Base-by-base conservation (phyloP, 345 rosid species). In the Rhodomyrtus tomentosa region DNA sequence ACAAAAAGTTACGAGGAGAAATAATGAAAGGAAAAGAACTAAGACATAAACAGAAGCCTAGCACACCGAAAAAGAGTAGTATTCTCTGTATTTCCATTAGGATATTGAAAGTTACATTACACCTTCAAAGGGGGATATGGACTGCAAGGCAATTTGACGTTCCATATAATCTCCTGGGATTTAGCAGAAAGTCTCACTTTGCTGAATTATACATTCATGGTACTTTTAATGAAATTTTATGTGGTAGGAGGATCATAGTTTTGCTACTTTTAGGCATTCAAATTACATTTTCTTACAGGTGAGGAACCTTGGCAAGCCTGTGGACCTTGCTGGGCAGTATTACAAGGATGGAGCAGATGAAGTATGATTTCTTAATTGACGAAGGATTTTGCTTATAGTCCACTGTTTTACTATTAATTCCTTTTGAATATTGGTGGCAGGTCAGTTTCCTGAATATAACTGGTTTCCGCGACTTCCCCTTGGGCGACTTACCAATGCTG, bases 291-390 rank as follows among this genome's bases (percentile, higher is more conserved):
- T 53, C 45, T 76, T 83, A 62, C 86, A 97, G 99, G 99, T 96
- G 86, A 90, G 99, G 88, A 97, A 97, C 92, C 98, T 97, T 82
- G 99, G 99, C 83, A 97, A 97, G 89, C 99, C 99, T 54, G 98
- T 97, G 87, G 98, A 94, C 87, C 96, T 96, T 88, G 98, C 99
- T 80, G 82, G 92, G 74, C 96, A 93, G 91, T 97, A 96, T 88
- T 97, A 97, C 89, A 89, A 87, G 87, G 98, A 95, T 87, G 99
- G 99, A 68, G 98, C 99, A 83, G 98, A 97, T 90, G 99, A 96
- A 95, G 99, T 95, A 89, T 55, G 88, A 87, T 88, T 85, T 36
- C 22, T 1, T 21, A 24, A 50, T 29, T 86, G 50, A 59, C 32
- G 50, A 36, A 79, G 36, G 52, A 50, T 36, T 52, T 74, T 40